Evolutionary conservation across 345 rosid genomes (phyloP).

Genomic region (Salix caprea): DNA sequence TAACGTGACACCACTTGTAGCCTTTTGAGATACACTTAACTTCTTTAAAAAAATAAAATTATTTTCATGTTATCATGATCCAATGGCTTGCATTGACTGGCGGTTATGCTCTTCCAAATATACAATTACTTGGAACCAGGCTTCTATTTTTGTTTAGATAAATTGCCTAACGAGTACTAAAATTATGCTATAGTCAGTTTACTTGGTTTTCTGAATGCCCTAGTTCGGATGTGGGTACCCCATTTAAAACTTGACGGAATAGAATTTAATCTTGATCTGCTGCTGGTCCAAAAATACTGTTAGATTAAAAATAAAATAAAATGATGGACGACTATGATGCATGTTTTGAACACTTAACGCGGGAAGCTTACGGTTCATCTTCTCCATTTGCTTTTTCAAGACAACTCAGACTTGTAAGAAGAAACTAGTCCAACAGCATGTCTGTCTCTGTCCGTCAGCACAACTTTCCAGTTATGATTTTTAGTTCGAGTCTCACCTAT

Average conservation of each 20-base stretch:
- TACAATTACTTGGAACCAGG: background rate
- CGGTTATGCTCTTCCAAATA: background rate
- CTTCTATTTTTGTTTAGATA: background rate
- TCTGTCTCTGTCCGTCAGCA: background rate
- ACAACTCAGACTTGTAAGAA: background rate
- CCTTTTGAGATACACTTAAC: background rate
- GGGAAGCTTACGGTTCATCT: background rate
- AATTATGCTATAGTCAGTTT: background rate
- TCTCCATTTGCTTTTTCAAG: background rate
- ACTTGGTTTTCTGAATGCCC: too few relatives aligned
- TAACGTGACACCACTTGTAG: conserved; percentile 11
- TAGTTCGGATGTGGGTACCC: too few relatives aligned
- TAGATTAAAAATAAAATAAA: too few relatives aligned
- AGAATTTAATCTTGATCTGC: too few relatives aligned
- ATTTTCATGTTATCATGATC: background rate
- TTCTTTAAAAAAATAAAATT: background rate
- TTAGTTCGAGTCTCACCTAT: background rate
- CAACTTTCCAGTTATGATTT: background rate
- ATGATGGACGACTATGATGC: background rate
- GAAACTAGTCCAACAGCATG: background rate
- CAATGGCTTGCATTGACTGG: background rate
- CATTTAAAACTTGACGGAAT: too few relatives aligned
- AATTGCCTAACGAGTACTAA: background rate
- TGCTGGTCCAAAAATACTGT: too few relatives aligned
- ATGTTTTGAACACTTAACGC: background rate